These are phyloP conservation scores for Pythium folliculosum DNA, from an alignment of 352 stramenopile species.

Conservation along the genomic window DNA sequence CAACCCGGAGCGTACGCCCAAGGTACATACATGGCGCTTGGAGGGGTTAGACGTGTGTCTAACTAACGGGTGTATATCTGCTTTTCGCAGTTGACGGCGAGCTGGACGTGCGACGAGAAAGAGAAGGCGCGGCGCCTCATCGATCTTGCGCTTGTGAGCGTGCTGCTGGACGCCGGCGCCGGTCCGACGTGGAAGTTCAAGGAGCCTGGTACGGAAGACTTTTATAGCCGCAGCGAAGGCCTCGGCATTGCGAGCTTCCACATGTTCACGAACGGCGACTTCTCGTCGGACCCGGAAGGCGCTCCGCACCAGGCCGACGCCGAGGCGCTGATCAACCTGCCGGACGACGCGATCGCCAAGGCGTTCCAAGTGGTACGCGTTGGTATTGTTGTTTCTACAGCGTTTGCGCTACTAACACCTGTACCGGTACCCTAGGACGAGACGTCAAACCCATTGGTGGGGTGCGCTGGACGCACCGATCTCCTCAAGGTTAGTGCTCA, in stretches of 20 bases:
- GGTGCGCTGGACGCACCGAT: slow-evolving; percentile 66
- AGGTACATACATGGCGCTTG: too few species aligned
- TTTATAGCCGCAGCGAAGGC: slow-evolving; percentile 74
- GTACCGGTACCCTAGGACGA: slow-evolving; percentile 12
- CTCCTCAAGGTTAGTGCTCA: slow-evolving; percentile 57
- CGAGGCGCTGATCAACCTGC: slow-evolving; percentile 49
- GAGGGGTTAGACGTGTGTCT: too few species aligned
- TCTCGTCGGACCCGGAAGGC: slow-evolving; percentile 49
- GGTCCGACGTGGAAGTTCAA: slow-evolving; percentile 72
- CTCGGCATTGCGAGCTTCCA: slow-evolving; percentile 83
- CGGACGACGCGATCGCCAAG: slow-evolving; percentile 63
- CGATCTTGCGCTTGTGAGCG: slow-evolving; percentile 77
- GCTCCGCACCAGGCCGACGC: slow-evolving; percentile 63
- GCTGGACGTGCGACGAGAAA: slow-evolving; percentile 48
- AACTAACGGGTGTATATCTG: too few species aligned
- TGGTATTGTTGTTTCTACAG: background rate
- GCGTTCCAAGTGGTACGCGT: slow-evolving; percentile 76
- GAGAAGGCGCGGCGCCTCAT: slow-evolving; percentile 66
- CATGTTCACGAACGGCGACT: slow-evolving; percentile 79
- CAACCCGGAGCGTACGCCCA: slow-evolving; percentile 54
- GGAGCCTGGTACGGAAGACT: slow-evolving; percentile 64
- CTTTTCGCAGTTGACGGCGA: slow-evolving; percentile 40
- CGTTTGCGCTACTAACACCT: background rate
- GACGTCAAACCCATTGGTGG: slow-evolving; percentile 77
- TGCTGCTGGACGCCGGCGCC: slow-evolving; percentile 79